Evolutionary conservation across 768 basidiomycete genomes (phyloP).

Genomic region (Mycena filopes): DNA sequence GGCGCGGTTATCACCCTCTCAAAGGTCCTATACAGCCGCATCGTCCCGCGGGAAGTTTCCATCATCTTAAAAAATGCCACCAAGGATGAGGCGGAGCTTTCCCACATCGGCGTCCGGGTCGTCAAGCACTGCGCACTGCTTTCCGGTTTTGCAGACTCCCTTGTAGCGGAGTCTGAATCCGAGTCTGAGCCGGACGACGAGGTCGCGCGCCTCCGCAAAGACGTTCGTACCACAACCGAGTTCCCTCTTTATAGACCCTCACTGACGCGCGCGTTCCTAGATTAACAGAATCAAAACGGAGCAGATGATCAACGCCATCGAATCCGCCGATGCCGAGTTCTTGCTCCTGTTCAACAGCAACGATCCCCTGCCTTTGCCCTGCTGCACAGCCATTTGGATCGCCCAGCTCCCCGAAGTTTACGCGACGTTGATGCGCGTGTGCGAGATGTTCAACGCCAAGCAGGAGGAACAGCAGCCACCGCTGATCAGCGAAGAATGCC

Average conservation of each 20-base stretch:
- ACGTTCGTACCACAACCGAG: not conserved
- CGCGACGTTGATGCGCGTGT: constrained; percentile 13
- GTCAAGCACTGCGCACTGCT: constrained; percentile 20
- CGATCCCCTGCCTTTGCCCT: constrained; percentile 20
- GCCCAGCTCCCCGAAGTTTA: constrained; percentile 24
- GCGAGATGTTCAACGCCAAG: not conserved
- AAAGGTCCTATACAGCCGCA: constrained; percentile 23
- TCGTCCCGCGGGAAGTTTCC: constrained; percentile 20
- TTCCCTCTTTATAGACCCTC: too few species aligned
- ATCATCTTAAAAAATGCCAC: constrained; percentile 21
- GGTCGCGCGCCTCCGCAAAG: constrained; percentile 1
- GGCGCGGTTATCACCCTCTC: constrained; percentile 25
- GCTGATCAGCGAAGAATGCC: constrained; percentile 10
- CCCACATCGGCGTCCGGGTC: constrained; percentile 6
- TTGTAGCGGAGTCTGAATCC: not conserved
- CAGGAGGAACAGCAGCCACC: not conserved
- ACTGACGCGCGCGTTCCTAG: constrained; percentile 1
- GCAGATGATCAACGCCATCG: constrained; percentile 4
- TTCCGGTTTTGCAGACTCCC: constrained; percentile 3
- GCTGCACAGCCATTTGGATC: constrained; percentile 19
- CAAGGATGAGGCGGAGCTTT: constrained; percentile 27
- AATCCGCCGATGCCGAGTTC: constrained; percentile 10
- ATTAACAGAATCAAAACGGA: constrained; percentile 19
- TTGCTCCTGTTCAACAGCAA: constrained; percentile 11
- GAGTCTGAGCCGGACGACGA: constrained; percentile 7